These are phyloP conservation scores for Xylariaceae sp. DNA, from an alignment of 2,329 filamentous ascomycete genomes.

Conservation along the genomic window DNA sequence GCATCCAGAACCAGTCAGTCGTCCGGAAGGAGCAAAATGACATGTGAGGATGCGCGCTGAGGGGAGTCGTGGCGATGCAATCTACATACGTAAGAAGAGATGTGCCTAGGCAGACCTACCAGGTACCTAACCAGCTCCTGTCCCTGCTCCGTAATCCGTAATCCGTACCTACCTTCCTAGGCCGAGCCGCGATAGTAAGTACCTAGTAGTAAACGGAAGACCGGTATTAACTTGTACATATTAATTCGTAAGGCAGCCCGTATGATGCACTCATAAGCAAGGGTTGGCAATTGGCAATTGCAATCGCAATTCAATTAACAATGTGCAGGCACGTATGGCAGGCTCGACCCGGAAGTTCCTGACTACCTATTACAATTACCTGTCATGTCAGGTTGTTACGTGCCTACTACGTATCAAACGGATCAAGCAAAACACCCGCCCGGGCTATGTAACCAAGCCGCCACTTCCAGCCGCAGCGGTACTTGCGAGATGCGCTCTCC, in stretches of 20 bases:
- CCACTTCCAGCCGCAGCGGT: conserved; percentile 25
- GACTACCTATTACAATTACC: neutral
- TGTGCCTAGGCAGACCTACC: no score
- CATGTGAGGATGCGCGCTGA: neutral
- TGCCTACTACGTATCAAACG: neutral
- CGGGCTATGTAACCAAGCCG: conserved; percentile 23
- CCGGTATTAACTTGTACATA: no score
- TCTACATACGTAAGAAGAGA: neutral
- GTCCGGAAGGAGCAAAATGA: no score
- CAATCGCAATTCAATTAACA: no score
- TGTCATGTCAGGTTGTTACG: neutral
- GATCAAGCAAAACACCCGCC: neutral
- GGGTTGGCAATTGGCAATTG: neutral
- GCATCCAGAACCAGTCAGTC: no score
- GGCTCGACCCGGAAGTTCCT: neutral
- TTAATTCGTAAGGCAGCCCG: no score
- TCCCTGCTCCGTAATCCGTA: no score
- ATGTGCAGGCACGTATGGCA: no score
- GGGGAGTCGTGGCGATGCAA: neutral
- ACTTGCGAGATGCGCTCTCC: conserved; percentile 5
- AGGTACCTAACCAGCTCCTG: no score
- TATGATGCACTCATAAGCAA: neutral
- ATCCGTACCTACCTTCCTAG: no score
- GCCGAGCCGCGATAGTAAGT: no score
- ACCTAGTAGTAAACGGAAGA: no score